A percentile compares a stretch with the other conserved stretches of the same genome.
Evolutionary conservation across 306 rosid genomes (phyloP).

Genomic region (Fagus sylvatica): DNA sequence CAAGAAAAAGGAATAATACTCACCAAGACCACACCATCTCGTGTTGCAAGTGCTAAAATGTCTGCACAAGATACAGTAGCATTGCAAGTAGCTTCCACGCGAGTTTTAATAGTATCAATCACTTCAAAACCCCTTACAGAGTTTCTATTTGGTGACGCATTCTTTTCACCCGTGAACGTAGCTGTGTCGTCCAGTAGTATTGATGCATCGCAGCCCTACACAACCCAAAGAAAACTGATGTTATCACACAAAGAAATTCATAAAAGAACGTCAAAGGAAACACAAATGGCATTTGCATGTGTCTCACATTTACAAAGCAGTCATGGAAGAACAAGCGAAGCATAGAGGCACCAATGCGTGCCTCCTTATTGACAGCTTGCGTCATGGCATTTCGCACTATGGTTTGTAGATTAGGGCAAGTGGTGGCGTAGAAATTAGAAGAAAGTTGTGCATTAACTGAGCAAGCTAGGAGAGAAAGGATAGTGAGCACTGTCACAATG

Average conservation of each 20-base stretch:
- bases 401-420: constrained; percentile 54
- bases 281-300: no score
- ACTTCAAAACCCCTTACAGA: constrained; percentile 72
- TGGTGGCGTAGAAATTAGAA: constrained; percentile 44
- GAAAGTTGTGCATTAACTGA: constrained; percentile 58
- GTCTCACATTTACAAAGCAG: constrained; percentile 63
- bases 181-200: constrained; percentile 63
- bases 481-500: constrained; percentile 15
- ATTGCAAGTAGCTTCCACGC: constrained; percentile 69
- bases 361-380: constrained; percentile 43
- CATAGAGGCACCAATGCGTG: constrained; percentile 69
- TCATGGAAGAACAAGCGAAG: constrained; percentile 91
- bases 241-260: neutral
- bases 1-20: neutral
- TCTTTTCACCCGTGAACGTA: constrained; percentile 68
- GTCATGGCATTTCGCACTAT: constrained; percentile 50
- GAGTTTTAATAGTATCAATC: constrained; percentile 63
- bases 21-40: constrained; percentile 66
- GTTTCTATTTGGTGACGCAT: constrained; percentile 55
- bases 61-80: constrained; percentile 82
- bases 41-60: constrained; percentile 72
- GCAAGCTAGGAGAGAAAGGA: constrained; percentile 34
- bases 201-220: constrained; percentile 80
- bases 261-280: no score
- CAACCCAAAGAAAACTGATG: neutral